Evolutionary conservation across 768 basidiomycete species (phyloP), one percentile per base, ranked within the genome.

Genomic region (Tricholoma matsutake): DNA sequence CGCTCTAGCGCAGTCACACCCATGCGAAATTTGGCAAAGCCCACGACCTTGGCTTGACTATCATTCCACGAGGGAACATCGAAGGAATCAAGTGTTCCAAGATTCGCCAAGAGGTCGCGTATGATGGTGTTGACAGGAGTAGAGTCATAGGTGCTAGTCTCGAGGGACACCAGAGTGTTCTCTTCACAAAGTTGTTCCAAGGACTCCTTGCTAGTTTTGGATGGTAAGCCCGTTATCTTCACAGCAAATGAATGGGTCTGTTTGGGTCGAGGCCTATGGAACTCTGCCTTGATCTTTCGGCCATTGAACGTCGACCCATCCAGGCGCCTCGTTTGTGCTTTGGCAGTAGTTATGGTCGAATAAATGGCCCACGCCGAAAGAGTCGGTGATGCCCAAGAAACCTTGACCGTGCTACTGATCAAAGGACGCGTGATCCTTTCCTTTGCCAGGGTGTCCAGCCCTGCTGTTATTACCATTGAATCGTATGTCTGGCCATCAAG

Each of bases 321-420:
- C 4, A 86, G 68, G 25, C 71, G 72, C n/a, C 64, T 64, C 6
- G 74, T 79, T 52, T 78, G 76, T 10, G 68, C 56, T 61, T 81
- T 82, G 2, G 83, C 84, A n/a, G 63, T 62, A 2, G 73, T 69
- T 37, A 83, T 69, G 2, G 74, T 74, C 4, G 69, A 25, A 65
- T 83, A 87, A 61, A 78, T 77, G 20, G 74, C 75, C 79, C 81
- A 86, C 5, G 79, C 83, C 7, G 70, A 70, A 28, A 69, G 64
- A 55, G 69, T 72, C 0, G 84, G 78, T 9, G 78, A 73, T 37
- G 76, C 76, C 81, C 83, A 84, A 28, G 69, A 72, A 4, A 86
- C 56, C 60, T 76, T 79, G 58, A 82, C 68, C 59, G 72, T 70
- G 57, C 67, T 68, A 55, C 68, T 68, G 54, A 66, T 58, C 28